Percentiles rank a stretch among this genome's conserved stretches.
These are phyloP conservation scores for Dillenia suffruticosa DNA, from an alignment of 164 flowering plant genomes.

Conservation along the genomic window DNA sequence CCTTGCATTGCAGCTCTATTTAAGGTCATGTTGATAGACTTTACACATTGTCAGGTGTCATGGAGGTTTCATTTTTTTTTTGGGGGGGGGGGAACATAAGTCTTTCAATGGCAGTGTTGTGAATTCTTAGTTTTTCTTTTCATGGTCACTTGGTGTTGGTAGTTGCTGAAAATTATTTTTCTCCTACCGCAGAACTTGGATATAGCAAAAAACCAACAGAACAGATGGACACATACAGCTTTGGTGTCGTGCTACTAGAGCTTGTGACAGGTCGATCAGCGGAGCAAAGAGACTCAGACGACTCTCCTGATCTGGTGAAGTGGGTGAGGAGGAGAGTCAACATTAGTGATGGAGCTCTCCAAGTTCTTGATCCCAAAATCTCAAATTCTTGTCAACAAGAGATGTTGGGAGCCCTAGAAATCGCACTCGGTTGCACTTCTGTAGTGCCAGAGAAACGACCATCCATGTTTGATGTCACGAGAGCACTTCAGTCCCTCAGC, in stretches of 20 bases:
- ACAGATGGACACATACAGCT: conserved; percentile 75
- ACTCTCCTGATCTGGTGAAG: conserved; percentile 54
- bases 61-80: no score
- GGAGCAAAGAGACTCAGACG: conserved; percentile 32
- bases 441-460: conserved; percentile 77
- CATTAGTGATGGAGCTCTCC: conserved; percentile 48
- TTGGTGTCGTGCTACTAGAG: conserved; percentile 75
- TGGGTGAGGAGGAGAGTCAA: conserved; percentile 85
- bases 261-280: conserved; percentile 73
- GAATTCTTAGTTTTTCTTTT: not conserved
- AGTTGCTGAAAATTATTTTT: not conserved
- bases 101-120: not conserved
- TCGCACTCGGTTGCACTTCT: conserved; percentile 73
- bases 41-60: no score
- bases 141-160: not conserved
- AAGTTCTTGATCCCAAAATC: conserved; percentile 62
- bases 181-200: conserved; percentile 43
- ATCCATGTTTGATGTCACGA: conserved; percentile 56
- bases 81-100: no score
- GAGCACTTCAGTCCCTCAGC: conserved; percentile 48
- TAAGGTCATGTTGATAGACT: no score
- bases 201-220: conserved; percentile 61
- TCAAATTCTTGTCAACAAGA: conserved; percentile 31
- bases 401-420: conserved; percentile 59
- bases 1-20: no score